Evolutionary conservation across 2,329 filamentous ascomycete genomes (phyloP).

Genomic region (Aspergillus hortae): DNA sequence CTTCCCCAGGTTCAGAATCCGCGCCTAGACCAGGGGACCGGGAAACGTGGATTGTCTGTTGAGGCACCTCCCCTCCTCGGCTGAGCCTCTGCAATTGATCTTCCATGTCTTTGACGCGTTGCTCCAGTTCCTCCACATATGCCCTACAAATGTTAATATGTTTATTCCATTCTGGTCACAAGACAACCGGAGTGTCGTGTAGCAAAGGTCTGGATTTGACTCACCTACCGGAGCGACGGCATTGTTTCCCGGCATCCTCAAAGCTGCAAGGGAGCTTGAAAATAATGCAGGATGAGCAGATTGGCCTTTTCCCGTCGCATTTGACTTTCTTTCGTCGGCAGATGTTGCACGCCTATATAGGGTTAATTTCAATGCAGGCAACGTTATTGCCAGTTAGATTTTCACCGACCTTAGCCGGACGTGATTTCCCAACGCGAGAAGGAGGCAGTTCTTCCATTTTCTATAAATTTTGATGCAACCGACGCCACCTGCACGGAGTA

Average conservation of each 20-base stretch:
- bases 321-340: slow-evolving; percentile 12
- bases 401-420: no score
- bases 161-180: no score
- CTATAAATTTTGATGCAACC: no score
- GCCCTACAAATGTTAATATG: neutral
- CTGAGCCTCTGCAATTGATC: slow-evolving; percentile 6
- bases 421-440: no score
- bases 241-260: slow-evolving; percentile 3
- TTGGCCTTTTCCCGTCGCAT: slow-evolving; percentile 10
- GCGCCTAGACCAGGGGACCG: no score
- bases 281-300: slow-evolving; percentile 7
- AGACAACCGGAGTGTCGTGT: neutral
- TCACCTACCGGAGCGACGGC: slow-evolving; percentile 1
- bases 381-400: no score
- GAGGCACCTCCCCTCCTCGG: neutral
- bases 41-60: no score
- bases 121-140: slow-evolving; percentile 10
- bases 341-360: slow-evolving; percentile 9
- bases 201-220: neutral
- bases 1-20: neutral
- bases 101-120: slow-evolving; percentile 7
- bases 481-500: no score
- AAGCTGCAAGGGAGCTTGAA: slow-evolving; percentile 8
- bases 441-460: no score
- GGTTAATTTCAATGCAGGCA: no score